Base-by-base conservation (phyloP, 2,329 filamentous ascomycete species). In the Diaporthe destruens region DNA sequence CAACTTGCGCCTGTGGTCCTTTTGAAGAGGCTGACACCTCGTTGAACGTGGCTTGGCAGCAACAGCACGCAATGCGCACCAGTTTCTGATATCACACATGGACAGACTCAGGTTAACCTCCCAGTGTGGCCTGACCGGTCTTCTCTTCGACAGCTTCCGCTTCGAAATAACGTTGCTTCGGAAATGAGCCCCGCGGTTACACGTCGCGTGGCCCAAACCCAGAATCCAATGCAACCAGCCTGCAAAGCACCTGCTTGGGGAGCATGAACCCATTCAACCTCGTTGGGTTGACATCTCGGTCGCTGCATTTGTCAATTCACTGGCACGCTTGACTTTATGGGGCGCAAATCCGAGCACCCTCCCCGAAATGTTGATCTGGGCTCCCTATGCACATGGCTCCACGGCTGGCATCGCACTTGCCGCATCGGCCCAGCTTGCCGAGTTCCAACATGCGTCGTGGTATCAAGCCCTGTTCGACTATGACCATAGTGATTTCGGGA, bases 151-250 rank as follows among this genome's bases (percentile, higher is more conserved):
- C 44, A n/a, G 14, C 25, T n/a, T 14, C 57, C 16, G 3, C 20
- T 18, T 42, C 29, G 16, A 65, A 65, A 34, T 12, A 44, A 65
- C 61, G 42, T 34, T 65, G 61, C 44, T 51, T 51, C 61, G 61
- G 61, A 65, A 51, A 2, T 51, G 12, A 36, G 29, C 3, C 12
- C 61, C 44, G 29, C 18, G 11, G 44, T n/a, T n/a, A n/a, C n/a
- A 51, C 29, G 44, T 44, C 29, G 44, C 61, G 59, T 65, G 20
- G 29, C 59, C 44, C 59, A 18, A 23, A 34, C 44, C 14, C 9
- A 23, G 25, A 44, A 3, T 16, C 39, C 1, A 23, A 47, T n/a
- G 57, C 25, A 47, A 29, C 36, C n/a, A 61, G 9, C 36, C 2
- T 29, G 20, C 34, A 25, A 7, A 4, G 14, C 44, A 12, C 23